A percentile compares a stretch with the other conserved stretches of the same genome.
Evolutionary conservation across 2,329 filamentous ascomycete species (phyloP).

Genomic region (Trichoderma sp.): DNA sequence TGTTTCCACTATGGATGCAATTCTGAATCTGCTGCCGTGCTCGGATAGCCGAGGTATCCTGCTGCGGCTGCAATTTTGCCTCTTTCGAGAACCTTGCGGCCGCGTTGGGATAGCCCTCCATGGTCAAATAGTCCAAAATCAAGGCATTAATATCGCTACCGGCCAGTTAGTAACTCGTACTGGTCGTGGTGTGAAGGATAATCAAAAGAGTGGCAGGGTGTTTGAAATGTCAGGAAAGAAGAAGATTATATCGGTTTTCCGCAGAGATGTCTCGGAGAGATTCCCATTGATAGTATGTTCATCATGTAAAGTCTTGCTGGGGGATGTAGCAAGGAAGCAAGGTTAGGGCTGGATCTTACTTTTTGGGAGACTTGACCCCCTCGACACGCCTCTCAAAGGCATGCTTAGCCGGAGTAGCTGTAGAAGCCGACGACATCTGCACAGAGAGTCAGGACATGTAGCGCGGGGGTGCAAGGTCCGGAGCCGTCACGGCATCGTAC

Average conservation of each 20-base stretch:
- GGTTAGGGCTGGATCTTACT: conserved; percentile 60
- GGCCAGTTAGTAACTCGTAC: conserved; percentile 36
- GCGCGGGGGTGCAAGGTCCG: conserved; percentile 14
- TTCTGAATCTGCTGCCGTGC: conserved; percentile 82
- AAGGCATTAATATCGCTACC: conserved; percentile 89
- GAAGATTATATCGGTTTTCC: conserved; percentile 71
- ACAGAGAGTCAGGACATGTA: conserved; percentile 28
- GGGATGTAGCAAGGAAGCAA: conserved; percentile 1
- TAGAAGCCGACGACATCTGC: conserved; percentile 73
- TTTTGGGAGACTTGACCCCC: conserved; percentile 84
- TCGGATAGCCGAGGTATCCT: conserved; percentile 73
- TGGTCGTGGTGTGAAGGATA: conserved; percentile 10
- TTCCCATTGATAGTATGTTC: conserved; percentile 98
- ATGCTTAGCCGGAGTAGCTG: conserved; percentile 70
- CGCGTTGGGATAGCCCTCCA: conserved; percentile 90
- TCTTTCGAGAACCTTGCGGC: conserved; percentile 93
- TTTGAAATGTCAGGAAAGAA: conserved; percentile 59
- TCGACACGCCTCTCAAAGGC: conserved; percentile 81
- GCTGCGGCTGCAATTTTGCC: conserved; percentile 79
- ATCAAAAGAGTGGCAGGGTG: neutral
- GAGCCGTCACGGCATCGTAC: conserved; percentile 28
- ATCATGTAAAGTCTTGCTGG: conserved; percentile 57
- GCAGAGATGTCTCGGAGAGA: conserved; percentile 98
- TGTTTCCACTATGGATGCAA: conserved; percentile 82
- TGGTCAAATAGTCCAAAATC: conserved; percentile 95